Base-by-base conservation (phyloP, 202 grass and related monocot genomes). In the Alloteropsis angusta region DNA sequence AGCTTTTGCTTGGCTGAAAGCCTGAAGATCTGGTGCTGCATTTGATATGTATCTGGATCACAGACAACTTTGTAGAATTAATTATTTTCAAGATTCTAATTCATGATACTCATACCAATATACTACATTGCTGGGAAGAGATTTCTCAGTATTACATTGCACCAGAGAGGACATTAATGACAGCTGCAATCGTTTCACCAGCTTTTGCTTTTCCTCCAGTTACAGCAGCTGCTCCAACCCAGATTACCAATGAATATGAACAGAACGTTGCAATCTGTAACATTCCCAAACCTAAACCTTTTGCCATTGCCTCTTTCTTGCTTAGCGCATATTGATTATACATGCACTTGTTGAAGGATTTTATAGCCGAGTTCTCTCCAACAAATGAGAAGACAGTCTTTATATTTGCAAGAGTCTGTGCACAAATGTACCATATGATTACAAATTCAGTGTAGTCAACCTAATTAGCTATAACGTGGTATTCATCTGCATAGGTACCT, bases 321-420 rank as follows among this genome's bases (percentile, higher is more conserved):
- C 86, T 89, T 66, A 92, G 50, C 9, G 11, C 41, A 61, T 85
- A 85, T 71, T 93, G 90, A 53, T 76, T 74, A 23, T 75, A 78
- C 80, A 89, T 82, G 78, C 69, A 85, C 44, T 82, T 45, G 38
- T 68, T 19, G 58, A 89, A 87, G 49, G 76, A 78, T 66, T 76
- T 87, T 4, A 93, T 52, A 5, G 87, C 81, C 2, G 56, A 82
- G 35, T 62, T 82, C 71, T 93, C 90, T 71, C 90, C 87, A 4
- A 85, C 87, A 45, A 93, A 93, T 36, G 90, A 93, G 74, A 93
- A 87, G 17, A 93, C 84, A 9, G 81, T 93, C 79, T 84, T 86
- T 49, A 93, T 89, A 70, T 93, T 74, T 39, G 84, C 84, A 39
- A 93, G 28, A 59, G 84, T 79, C 87, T 93, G 88, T 48, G 76